Percentiles rank a stretch among this genome's conserved stretches.
Conservation (phyloP, 257 asterid genomes). For the Euphrasia confusa region DNA sequence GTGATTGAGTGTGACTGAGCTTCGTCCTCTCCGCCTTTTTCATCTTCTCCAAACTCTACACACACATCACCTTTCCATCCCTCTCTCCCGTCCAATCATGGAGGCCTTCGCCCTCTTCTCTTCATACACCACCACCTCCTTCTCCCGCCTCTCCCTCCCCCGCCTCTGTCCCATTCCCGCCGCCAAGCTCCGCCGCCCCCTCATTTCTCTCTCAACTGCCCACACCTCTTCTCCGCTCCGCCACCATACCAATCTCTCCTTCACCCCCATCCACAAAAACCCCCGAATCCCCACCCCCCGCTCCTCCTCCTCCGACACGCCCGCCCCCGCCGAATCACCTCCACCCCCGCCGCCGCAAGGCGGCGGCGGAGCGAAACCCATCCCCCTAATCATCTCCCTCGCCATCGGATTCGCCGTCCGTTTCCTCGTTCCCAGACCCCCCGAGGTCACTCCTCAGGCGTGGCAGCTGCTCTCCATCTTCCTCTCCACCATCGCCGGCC, state of each 20-base stretch:
- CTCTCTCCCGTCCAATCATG: conserved; percentile 32
- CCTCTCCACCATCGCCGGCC: conserved; percentile 83
- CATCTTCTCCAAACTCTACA: conserved; percentile 17
- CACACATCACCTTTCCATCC: conserved; percentile 18
- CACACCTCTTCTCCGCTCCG: conserved; percentile 22
- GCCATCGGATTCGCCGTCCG: conserved; percentile 66
- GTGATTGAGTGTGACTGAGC: conserved; percentile 2
- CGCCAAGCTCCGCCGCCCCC: conserved; percentile 34
- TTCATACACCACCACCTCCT: conserved; percentile 44
- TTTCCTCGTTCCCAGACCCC: conserved; percentile 66
- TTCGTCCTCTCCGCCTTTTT: conserved; percentile 31
- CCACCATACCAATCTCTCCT: conserved; percentile 23
- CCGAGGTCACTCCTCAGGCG: conserved; percentile 71
- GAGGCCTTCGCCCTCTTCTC: conserved; percentile 66
- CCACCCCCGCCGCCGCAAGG: conserved; percentile 27
- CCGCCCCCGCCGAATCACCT: conserved; percentile 31
- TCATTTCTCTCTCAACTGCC: conserved; percentile 28
- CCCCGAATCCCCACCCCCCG: conserved; percentile 8
- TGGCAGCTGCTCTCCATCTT: conserved; percentile 86
- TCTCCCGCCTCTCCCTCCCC: conserved; percentile 39
- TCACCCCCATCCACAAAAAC: conserved; percentile 23
- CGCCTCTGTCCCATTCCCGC: conserved; percentile 36
- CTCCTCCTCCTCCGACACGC: conserved; percentile 29
- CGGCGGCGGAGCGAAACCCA: conserved; percentile 50
- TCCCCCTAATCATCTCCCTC: conserved; percentile 58